Percentiles rank a stretch among this genome's conserved stretches.
Evolutionary conservation across 2,329 filamentous ascomycete species (phyloP).

Genomic region (Pestalotiopsis sp.): DNA sequence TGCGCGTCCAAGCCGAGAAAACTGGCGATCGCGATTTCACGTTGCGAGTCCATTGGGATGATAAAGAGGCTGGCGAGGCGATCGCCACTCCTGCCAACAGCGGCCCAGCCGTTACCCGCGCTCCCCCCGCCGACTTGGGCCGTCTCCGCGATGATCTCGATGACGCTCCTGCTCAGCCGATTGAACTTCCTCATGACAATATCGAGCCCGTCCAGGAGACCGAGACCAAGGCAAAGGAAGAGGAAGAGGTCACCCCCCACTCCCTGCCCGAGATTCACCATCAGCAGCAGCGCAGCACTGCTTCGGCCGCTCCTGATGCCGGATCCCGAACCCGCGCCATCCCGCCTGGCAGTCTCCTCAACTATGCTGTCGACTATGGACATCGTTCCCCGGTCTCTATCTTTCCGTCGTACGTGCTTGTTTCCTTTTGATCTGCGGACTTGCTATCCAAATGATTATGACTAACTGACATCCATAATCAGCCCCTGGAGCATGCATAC

Average conservation of each 20-base stretch:
- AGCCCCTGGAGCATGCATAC: background rate
- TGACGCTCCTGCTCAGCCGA: background rate
- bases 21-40: constrained; percentile 1
- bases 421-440: background rate
- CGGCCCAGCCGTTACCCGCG: too few relatives aligned
- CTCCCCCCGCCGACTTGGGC: too few relatives aligned
- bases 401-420: background rate
- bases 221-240: background rate
- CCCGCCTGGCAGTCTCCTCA: background rate
- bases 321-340: background rate
- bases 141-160: background rate
- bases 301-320: background rate
- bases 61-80: background rate
- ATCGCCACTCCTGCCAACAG: too few relatives aligned
- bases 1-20: background rate
- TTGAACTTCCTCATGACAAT: background rate
- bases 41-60: constrained; percentile 11
- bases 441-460: background rate
- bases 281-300: background rate
- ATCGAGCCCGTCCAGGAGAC: background rate
- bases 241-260: background rate
- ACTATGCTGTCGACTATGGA: background rate
- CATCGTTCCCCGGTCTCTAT: background rate
- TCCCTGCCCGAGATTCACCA: constrained; percentile 1
- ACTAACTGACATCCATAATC: background rate